Conservation (phyloP, 1,139 yeast genomes). For the Eremothecium gossypii region DNA sequence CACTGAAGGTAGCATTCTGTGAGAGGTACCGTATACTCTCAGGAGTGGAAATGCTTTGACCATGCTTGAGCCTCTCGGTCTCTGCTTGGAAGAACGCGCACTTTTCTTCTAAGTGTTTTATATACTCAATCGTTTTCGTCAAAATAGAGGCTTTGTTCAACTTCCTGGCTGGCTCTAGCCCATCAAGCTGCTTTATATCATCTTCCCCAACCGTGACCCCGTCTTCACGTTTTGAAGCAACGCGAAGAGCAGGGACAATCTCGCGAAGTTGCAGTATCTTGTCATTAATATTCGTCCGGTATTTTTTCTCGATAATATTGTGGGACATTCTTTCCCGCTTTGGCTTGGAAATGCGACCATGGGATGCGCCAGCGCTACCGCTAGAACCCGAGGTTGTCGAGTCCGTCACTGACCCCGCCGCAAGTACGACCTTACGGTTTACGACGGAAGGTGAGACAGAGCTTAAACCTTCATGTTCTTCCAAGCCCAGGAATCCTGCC, state of each 20-base stretch:
- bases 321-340: conserved; percentile 56
- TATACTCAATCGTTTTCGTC: conserved; percentile 84
- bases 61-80: conserved; percentile 40
- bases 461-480: neutral
- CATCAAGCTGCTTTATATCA: conserved; percentile 48
- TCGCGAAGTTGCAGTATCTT: conserved; percentile 58
- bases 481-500: neutral
- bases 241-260: conserved; percentile 55
- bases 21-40: conserved; percentile 2
- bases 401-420: conserved; percentile 6
- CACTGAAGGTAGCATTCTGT: conserved; percentile 5
- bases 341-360: conserved; percentile 16
- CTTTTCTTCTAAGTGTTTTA: conserved; percentile 67
- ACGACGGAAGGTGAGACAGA: neutral
- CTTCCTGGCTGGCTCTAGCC: conserved; percentile 78
- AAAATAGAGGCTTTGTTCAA: conserved; percentile 83
- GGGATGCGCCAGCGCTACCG: neutral
- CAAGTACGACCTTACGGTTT: neutral
- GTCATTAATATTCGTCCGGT: conserved; percentile 62
- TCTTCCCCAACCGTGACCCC: conserved; percentile 30
- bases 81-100: conserved; percentile 51
- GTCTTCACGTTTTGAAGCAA: conserved; percentile 30
- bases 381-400: neutral
- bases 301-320: conserved; percentile 68
- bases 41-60: conserved; percentile 24